Conservation (phyloP, 2,329 filamentous ascomycete genomes). For the Daldinia eschscholtzii region DNA sequence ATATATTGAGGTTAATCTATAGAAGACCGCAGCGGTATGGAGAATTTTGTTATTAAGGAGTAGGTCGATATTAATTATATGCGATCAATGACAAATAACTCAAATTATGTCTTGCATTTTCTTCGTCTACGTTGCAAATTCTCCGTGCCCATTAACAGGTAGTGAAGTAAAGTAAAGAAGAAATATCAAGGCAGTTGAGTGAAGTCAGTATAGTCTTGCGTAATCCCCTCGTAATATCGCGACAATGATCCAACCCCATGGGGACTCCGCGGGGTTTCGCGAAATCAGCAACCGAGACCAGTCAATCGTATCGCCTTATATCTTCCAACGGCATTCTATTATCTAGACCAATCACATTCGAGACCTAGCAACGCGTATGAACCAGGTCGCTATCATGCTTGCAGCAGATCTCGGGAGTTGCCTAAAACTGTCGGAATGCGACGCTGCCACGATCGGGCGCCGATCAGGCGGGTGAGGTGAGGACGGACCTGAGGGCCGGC, state of each 20-base stretch:
- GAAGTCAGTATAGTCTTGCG: conserved; percentile 28
- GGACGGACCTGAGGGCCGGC: conserved; percentile 37
- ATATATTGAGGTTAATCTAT: conserved; percentile 10
- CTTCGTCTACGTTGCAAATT: background rate
- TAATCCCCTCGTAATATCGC: conserved; percentile 26
- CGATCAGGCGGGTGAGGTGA: conserved; percentile 29
- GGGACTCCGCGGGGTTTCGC: conserved; percentile 33
- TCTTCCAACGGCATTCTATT: background rate
- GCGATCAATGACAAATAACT: conserved; percentile 11
- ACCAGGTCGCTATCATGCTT: conserved; percentile 29
- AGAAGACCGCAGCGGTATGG: background rate
- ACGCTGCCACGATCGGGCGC: conserved; percentile 34
- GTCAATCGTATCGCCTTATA: conserved; percentile 9
- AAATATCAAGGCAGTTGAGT: conserved; percentile 6
- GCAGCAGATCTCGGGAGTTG: conserved; percentile 38
- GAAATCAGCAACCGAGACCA: conserved; percentile 26
- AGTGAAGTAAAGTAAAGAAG: background rate
- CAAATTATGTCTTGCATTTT: background rate
- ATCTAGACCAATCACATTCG: conserved; percentile 16
- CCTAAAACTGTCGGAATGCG: conserved; percentile 37
- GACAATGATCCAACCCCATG: conserved; percentile 25
- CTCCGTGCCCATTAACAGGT: background rate
- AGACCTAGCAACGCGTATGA: conserved; percentile 3
- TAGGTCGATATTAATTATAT: conserved; percentile 2
- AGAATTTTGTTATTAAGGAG: background rate